A percentile compares a stretch with the other conserved stretches of the same genome.
phyloP scores from a whole-genome alignment of 306 rosid genomes.

The Cucumis sativus region Cucumber_9930_V3 NC_026657.2:28644001-28644500 shows the following conservation, averaged over 20 bases:
- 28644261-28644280: conserved; percentile 70
- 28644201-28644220: no score
- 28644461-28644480: conserved; percentile 86
- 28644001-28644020: neutral
- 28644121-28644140: conserved; percentile 66
- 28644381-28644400: conserved; percentile 63
- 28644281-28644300: conserved; percentile 85
- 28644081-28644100: conserved; percentile 56
- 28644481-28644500: no score
- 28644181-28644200: no score
- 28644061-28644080: conserved; percentile 68
- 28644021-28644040: neutral
- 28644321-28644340: conserved; percentile 94
- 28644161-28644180: conserved; percentile 54
- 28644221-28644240: no score
- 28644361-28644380: conserved; percentile 64
- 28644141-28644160: conserved; percentile 57
- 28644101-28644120: conserved; percentile 49
- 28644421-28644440: conserved; percentile 57
- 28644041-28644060: conserved; percentile 17
- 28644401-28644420: conserved; percentile 80
- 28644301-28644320: conserved; percentile 82
- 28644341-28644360: conserved; percentile 98
- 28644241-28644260: conserved; percentile 62
- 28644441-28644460: conserved; percentile 65